A percentile compares a stretch with the other conserved stretches of the same genome.
Conservation (phyloP, 164 flowering plant species). For the Umbellularia californica region DNA sequence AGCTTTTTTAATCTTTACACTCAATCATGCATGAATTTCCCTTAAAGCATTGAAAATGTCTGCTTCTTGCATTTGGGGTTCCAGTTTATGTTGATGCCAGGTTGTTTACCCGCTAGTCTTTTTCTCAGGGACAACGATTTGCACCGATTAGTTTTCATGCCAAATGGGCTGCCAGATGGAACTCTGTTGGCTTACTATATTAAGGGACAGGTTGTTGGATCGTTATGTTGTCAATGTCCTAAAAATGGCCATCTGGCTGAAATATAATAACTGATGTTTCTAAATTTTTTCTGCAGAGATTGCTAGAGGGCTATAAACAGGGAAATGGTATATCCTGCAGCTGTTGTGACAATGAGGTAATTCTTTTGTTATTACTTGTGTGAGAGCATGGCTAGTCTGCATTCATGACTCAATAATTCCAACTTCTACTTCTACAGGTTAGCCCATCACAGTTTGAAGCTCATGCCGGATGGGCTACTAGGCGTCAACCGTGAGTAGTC, state of each 20-base stretch:
- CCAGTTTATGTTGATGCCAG: background rate
- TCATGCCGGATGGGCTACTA: constrained; percentile 92
- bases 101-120: background rate
- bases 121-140: constrained; percentile 78
- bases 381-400: background rate
- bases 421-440: constrained; percentile 38
- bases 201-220: constrained; percentile 68
- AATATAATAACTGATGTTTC: background rate
- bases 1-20: background rate
- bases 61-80: background rate
- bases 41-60: background rate
- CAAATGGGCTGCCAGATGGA: constrained; percentile 95
- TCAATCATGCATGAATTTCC: background rate
- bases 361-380: background rate
- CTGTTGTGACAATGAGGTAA: constrained; percentile 66
- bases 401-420: background rate
- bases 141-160: constrained; percentile 77
- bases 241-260: background rate
- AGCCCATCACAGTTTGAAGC: constrained; percentile 97
- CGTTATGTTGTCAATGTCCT: background rate
- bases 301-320: constrained; percentile 69
- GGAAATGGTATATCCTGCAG: constrained; percentile 76
- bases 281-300: constrained; percentile 32
- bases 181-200: constrained; percentile 71
- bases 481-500: constrained; percentile 90